Conservation (phyloP, 768 basidiomycete species). For the Rhizopogon rudus region DNA sequence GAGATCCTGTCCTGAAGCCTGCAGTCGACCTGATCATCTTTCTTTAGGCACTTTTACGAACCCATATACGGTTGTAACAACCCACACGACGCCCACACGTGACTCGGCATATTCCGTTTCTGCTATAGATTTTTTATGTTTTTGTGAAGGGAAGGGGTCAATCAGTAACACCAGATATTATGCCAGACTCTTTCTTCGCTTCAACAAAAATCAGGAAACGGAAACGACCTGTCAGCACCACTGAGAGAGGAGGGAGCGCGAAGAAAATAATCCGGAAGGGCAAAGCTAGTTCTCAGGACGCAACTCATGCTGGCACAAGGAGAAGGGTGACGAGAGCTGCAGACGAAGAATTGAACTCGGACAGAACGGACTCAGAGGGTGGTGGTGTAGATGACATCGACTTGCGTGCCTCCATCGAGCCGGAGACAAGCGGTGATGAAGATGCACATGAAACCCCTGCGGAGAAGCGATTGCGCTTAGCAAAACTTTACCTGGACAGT, state of each 20-base stretch:
- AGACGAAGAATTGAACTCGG: conserved; percentile 68
- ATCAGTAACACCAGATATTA: conserved; percentile 20
- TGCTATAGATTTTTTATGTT: conserved; percentile 14
- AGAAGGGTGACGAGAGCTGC: conserved; percentile 15
- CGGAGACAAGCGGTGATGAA: conserved; percentile 70
- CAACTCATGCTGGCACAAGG: conserved; percentile 13
- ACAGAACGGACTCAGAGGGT: conserved; percentile 51
- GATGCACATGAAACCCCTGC: conserved; percentile 88
- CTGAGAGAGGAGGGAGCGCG: conserved; percentile 17
- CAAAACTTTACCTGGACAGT: conserved; percentile 83
- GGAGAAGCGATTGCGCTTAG: conserved; percentile 86
- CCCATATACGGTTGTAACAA: neutral
- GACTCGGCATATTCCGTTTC: conserved; percentile 10
- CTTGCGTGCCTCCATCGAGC: conserved; percentile 52
- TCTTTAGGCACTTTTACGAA: neutral
- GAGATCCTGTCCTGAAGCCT: neutral
- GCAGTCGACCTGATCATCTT: conserved; percentile 3
- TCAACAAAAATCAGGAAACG: conserved; percentile 56
- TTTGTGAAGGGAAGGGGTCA: neutral
- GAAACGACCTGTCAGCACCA: conserved; percentile 40
- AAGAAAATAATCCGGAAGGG: conserved; percentile 17
- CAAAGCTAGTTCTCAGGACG: conserved; percentile 3
- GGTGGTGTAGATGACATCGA: conserved; percentile 69
- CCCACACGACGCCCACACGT: conserved; percentile 3
- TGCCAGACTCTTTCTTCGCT: conserved; percentile 86